A percentile compares a stretch with the other conserved stretches of the same genome.
These are phyloP conservation scores for Papiliotrema fonsecae DNA, from an alignment of 1,284 basidiomycete species.

Conservation along the genomic window DNA sequence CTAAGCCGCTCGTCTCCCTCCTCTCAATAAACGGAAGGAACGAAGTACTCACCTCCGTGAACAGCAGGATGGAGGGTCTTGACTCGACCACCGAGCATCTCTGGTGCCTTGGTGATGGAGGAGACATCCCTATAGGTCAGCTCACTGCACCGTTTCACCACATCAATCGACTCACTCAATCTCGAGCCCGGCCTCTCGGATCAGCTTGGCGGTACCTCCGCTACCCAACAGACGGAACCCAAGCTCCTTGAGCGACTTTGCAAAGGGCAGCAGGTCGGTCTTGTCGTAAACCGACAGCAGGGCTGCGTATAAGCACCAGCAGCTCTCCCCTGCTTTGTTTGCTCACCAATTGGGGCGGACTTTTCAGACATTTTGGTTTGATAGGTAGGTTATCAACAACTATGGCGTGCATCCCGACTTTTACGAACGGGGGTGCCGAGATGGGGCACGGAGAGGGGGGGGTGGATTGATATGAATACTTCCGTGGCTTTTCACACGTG, in stretches of 20 bases:
- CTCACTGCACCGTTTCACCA: conserved; percentile 1
- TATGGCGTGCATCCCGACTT: too few species aligned
- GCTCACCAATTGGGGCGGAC: neutral
- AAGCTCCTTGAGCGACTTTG: conserved; percentile 69
- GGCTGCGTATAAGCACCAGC: conserved; percentile 49
- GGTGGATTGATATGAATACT: too few species aligned
- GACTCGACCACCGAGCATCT: conserved; percentile 97
- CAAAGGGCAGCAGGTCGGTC: conserved; percentile 81
- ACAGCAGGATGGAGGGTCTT: conserved; percentile 99
- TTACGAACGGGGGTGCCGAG: too few species aligned
- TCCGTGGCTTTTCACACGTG: too few species aligned
- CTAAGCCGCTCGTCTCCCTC: too few species aligned
- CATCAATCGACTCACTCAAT: conserved; percentile 66
- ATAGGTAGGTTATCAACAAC: too few species aligned
- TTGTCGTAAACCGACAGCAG: conserved; percentile 98
- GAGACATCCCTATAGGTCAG: conserved; percentile 75
- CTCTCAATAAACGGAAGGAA: too few species aligned
- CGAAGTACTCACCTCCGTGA: conserved; percentile 75
- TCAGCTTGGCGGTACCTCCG: conserved; percentile 95
- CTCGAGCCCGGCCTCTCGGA: conserved; percentile 85
- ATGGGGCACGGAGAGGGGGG: too few species aligned
- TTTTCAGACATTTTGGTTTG: too few species aligned
- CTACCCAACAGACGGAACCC: conserved; percentile 90
- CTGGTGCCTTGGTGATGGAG: conserved; percentile 96
- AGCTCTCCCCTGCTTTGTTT: neutral